These are phyloP conservation scores for Grosmannia penicillata DNA, from an alignment of 2,329 filamentous ascomycete genomes.

Conservation along the genomic window DNA sequence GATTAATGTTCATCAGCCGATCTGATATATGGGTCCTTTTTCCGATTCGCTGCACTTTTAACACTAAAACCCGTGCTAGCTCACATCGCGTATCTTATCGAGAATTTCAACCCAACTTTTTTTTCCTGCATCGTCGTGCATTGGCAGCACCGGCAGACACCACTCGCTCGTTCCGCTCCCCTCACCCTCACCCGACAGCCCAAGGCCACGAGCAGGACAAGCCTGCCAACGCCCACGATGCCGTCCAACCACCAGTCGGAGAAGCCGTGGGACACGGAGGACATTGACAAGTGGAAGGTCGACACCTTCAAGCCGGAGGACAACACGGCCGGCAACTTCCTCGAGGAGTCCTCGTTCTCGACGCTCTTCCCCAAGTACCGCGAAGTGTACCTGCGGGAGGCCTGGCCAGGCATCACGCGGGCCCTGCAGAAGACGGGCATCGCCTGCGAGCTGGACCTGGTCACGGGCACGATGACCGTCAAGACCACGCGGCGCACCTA, in stretches of 20 bases:
- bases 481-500: constrained; percentile 86
- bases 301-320: constrained; percentile 76
- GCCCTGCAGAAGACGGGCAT: constrained; percentile 78
- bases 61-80: too few species aligned
- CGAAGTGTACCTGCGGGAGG: constrained; percentile 82
- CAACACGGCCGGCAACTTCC: constrained; percentile 73
- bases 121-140: too few species aligned
- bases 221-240: constrained; percentile 43
- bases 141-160: too few species aligned
- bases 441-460: constrained; percentile 80
- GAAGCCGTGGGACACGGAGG: constrained; percentile 91
- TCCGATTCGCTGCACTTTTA: too few species aligned
- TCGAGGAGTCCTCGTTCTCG: constrained; percentile 82
- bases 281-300: constrained; percentile 94
- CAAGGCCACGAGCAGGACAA: too few species aligned
- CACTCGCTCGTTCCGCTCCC: too few species aligned
- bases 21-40: too few species aligned
- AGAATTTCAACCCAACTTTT: too few species aligned
- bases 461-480: constrained; percentile 93
- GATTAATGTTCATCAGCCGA: too few species aligned
- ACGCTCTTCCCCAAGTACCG: constrained; percentile 91
- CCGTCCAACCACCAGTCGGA: constrained; percentile 80
- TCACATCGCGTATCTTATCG: too few species aligned
- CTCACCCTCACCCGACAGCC: too few species aligned
- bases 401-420: constrained; percentile 83